phyloP scores from a whole-genome alignment of 2,329 filamentous ascomycete species.

The Cladosporium sp. region DNA sequence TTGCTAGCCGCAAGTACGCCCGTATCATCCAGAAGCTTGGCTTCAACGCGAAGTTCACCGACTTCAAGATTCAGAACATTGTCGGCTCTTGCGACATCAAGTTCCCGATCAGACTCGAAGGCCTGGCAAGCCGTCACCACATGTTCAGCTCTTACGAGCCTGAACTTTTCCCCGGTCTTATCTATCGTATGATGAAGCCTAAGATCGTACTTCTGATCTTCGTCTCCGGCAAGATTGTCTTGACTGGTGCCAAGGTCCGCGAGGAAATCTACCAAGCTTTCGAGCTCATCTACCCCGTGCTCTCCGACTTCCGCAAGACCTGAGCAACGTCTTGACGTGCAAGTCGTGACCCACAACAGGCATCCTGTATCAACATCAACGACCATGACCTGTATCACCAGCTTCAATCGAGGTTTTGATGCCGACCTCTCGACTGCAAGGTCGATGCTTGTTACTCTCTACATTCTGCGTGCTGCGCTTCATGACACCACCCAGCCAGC shows the following conservation, averaged over 20 bases:
- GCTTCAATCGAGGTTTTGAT: conserved; percentile 21
- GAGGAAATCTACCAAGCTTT: conserved; percentile 98
- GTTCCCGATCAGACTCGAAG: conserved; percentile 96
- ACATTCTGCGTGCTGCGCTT: neutral
- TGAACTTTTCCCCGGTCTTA: conserved; percentile 96
- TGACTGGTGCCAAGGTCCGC: conserved; percentile 94
- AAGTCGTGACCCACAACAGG: conserved; percentile 9
- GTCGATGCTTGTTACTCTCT: neutral
- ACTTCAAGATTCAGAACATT: conserved; percentile 99
- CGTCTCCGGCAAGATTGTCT: conserved; percentile 95
- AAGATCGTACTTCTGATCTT: conserved; percentile 98
- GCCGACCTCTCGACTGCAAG: conserved; percentile 22
- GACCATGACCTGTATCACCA: conserved; percentile 28
- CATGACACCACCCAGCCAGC: conserved; percentile 8
- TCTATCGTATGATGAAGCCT: conserved; percentile 99
- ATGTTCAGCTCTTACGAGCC: conserved; percentile 99
- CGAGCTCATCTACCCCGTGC: conserved; percentile 94
- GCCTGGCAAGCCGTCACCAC: conserved; percentile 93
- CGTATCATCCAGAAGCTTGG: conserved; percentile 99
- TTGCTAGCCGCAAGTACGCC: conserved; percentile 94
- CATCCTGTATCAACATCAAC: conserved; percentile 17
- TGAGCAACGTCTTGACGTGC: conserved; percentile 14
- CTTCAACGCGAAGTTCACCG: conserved; percentile 98
- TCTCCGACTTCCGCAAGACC: conserved; percentile 52
- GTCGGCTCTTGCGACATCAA: conserved; percentile 99